Base-by-base conservation (phyloP, 2,329 filamentous ascomycete species). In the Arachnomyces sp. region DNA sequence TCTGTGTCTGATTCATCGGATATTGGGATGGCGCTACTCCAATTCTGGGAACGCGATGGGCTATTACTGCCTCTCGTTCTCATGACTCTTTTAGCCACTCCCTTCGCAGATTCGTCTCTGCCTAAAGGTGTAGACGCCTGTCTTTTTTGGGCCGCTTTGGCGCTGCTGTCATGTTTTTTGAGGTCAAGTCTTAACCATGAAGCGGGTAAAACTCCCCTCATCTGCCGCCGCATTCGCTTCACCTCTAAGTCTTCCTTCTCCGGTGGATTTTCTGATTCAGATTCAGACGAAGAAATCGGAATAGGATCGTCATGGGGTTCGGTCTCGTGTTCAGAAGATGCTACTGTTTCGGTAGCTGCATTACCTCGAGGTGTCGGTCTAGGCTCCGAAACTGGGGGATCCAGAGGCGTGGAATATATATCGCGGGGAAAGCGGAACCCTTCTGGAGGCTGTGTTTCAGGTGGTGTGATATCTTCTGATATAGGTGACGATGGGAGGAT, bases 121-220 rank as follows among this genome's bases (percentile, higher is more conserved):
- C 21, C 21, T 9, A 25, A 9, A 9, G 21, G 5, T 25, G 21
- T 5, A 5, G 21, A 25, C 9, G 21, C 21, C 5, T 5, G 21
- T 51, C 34, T 52, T 57, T 33, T 38, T 29, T 28, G 34, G 18
- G n/a, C 45, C 28, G 39, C 39, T 51, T 32, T 37, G 16, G 9
- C 44, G 46, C 44, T 40, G 50, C 18, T 49, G 51, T 44, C 51
- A n/a, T 57, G 57, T 28, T 55, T 55, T 42, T 61, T 58, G 35
- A 57, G 55, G 46, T 69, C 58, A 35, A 71, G 53, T 38, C 64
- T 58, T 16, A 67, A 45, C 63, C 66, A 72, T 16, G 69, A 72
- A 4, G 69, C 69, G 13, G 69, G 69, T 16, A 73, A 55, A 16
- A 72, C 69, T 17, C 69, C 69, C 43, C 65, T 65, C 9, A 69